These are phyloP conservation scores for Lumnitzera racemosa DNA, from an alignment of 345 rosid species.

Conservation along the genomic window DNA sequence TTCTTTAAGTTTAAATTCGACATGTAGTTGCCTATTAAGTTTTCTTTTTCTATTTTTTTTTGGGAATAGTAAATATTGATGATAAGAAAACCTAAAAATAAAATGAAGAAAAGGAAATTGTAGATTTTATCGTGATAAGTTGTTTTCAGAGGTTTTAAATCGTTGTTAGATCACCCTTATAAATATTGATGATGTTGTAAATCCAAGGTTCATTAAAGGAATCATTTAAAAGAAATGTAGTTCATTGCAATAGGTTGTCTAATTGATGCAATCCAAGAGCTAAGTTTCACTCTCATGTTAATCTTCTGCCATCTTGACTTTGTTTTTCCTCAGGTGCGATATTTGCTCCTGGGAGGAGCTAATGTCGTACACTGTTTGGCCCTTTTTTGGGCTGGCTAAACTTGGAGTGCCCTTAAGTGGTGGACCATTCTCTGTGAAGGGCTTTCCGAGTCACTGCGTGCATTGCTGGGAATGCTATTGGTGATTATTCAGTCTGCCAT, in stretches of 20 bases:
- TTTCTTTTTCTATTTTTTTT: no score
- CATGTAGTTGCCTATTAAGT: background rate
- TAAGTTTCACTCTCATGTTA: slow-evolving; percentile 51
- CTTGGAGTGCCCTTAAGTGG: slow-evolving; percentile 69
- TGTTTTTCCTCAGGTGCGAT: slow-evolving; percentile 95
- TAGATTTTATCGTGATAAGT: no score
- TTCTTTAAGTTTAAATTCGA: slow-evolving; percentile 2
- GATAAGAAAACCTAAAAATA: no score
- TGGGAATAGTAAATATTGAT: no score
- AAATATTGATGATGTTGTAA: no score
- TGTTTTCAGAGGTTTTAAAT: no score
- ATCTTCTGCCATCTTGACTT: slow-evolving; percentile 69
- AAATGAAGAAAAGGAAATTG: no score
- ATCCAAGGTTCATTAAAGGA: no score
- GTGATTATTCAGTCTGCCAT: slow-evolving; percentile 82
- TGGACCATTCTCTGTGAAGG: slow-evolving; percentile 66
- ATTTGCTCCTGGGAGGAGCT: slow-evolving; percentile 95
- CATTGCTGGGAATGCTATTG: slow-evolving; percentile 74
- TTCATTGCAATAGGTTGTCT: slow-evolving; percentile 22
- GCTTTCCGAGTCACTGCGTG: slow-evolving; percentile 64
- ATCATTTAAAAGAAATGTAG: background rate
- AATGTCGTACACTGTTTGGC: slow-evolving; percentile 99
- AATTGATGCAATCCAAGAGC: slow-evolving; percentile 48
- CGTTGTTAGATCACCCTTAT: no score
- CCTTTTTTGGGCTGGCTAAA: slow-evolving; percentile 63